These are phyloP conservation scores for Naganishia antarctica DNA, from an alignment of 768 basidiomycete species.

Conservation along the genomic window DNA sequence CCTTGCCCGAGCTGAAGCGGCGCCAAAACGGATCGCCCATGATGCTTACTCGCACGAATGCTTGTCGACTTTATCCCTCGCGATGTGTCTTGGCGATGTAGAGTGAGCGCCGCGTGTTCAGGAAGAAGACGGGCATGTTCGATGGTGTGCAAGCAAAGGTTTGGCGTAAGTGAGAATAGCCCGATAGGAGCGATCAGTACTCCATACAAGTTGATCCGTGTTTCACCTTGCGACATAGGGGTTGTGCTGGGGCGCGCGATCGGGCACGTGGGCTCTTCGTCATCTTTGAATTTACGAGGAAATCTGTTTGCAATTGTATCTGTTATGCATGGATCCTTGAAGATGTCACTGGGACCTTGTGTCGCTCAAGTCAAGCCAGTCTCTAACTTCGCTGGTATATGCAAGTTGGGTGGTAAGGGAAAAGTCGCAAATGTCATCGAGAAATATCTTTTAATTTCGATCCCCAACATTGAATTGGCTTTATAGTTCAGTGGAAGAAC, in stretches of 20 bases:
- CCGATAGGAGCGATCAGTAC: background rate
- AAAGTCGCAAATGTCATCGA: too few relatives aligned
- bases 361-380: too few relatives aligned
- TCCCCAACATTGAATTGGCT: too few relatives aligned
- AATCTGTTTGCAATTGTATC: too few relatives aligned
- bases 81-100: background rate
- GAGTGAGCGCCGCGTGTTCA: background rate
- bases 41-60: too few relatives aligned
- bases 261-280: background rate
- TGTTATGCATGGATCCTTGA: too few relatives aligned
- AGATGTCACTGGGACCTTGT: too few relatives aligned
- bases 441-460: too few relatives aligned
- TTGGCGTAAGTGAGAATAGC: background rate
- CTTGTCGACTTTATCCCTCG: background rate
- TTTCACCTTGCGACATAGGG: conserved; percentile 5
- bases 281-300: too few relatives aligned
- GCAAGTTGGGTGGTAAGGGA: too few relatives aligned
- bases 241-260: background rate
- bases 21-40: conserved; percentile 20
- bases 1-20: background rate
- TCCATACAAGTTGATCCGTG: background rate
- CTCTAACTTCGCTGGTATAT: too few relatives aligned
- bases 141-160: background rate
- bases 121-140: background rate
- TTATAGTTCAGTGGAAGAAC: too few relatives aligned